These are phyloP conservation scores for Isabelozyma heimii DNA, from an alignment of 805 yeast genomes.

Conservation along the genomic window DNA sequence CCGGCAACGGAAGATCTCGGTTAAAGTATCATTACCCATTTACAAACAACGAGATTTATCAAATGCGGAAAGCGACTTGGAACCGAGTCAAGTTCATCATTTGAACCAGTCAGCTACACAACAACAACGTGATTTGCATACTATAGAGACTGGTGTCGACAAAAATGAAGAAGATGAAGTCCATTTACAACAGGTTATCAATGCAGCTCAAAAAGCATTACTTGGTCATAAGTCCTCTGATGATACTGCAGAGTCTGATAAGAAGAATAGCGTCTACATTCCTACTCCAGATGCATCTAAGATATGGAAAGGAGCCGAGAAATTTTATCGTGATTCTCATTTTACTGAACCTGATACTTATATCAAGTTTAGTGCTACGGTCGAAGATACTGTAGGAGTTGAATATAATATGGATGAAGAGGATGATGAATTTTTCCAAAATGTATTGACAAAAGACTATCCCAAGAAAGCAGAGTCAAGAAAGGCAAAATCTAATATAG, in stretches of 20 bases:
- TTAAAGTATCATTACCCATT: constrained; percentile 80
- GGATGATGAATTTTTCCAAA: constrained; percentile 67
- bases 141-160: constrained; percentile 96
- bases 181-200: constrained; percentile 88
- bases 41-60: constrained; percentile 78
- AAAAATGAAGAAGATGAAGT: constrained; percentile 97
- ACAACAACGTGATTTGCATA: constrained; percentile 82
- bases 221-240: constrained; percentile 28
- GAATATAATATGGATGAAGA: constrained; percentile 87
- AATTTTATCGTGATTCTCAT: constrained; percentile 60
- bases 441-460: constrained; percentile 35
- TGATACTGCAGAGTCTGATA: constrained; percentile 28
- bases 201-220: constrained; percentile 70
- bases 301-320: constrained; percentile 72
- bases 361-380: constrained; percentile 87
- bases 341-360: constrained; percentile 76
- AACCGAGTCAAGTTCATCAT: constrained; percentile 42
- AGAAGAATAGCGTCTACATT: constrained; percentile 58
- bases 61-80: constrained; percentile 57
- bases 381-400: constrained; percentile 90
- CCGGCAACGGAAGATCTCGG: constrained; percentile 92
- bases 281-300: constrained; percentile 96
- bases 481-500: constrained; percentile 9
- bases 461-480: constrained; percentile 15
- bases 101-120: constrained; percentile 42